Conservation (phyloP, 78 protist species). For the Emiliania huxleyi region DNA sequence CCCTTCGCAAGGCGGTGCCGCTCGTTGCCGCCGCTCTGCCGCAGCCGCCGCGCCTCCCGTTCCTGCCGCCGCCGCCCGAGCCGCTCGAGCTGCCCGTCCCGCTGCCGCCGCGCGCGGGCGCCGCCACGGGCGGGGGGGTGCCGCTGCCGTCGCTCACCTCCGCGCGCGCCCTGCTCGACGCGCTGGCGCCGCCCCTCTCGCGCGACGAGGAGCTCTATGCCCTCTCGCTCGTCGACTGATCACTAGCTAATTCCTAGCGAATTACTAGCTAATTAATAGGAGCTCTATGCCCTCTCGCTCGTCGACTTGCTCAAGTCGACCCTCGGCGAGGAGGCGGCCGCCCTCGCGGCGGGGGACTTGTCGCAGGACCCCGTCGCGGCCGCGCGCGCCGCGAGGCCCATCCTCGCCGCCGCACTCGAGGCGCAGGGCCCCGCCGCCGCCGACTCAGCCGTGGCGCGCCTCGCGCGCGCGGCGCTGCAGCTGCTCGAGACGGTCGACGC, state of each 20-base stretch:
- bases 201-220: slow-evolving; percentile 54
- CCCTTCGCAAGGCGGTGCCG: not conserved
- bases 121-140: not conserved
- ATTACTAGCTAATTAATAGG: too few relatives aligned
- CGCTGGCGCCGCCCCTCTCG: slow-evolving; percentile 38
- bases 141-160: not conserved
- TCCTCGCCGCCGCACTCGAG: not conserved
- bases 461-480: not conserved
- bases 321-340: slow-evolving; percentile 14
- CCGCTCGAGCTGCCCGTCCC: not conserved
- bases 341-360: slow-evolving; percentile 10
- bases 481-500: not conserved
- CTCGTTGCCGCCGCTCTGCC: not conserved
- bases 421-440: not conserved
- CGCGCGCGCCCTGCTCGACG: slow-evolving; percentile 13
- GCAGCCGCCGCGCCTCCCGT: not conserved
- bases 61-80: not conserved
- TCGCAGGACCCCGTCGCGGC: slow-evolving; percentile 11
- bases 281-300: slow-evolving; percentile 48
- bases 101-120: not conserved
- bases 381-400: not conserved
- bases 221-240: slow-evolving; percentile 46
- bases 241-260: too few relatives aligned
- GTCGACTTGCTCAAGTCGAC: slow-evolving; percentile 25
- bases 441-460: not conserved